phyloP scores from a whole-genome alignment of 129 eudicot species.

The Smallanthus sonchifolius region DNA sequence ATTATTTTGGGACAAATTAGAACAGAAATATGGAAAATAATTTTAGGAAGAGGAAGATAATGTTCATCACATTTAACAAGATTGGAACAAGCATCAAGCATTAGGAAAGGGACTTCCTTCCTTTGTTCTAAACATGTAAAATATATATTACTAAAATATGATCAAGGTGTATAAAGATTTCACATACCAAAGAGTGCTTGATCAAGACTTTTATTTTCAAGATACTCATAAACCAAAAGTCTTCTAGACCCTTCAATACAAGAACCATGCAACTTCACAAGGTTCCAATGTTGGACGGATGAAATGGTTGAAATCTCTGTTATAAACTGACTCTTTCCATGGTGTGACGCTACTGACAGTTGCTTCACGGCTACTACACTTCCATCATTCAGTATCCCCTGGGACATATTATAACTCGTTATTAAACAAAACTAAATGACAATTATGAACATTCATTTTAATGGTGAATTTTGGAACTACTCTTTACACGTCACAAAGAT shows the following conservation, averaged over 20 bases:
- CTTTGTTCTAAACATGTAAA: not conserved
- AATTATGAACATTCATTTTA: not conserved
- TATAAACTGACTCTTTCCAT: constrained; percentile 57
- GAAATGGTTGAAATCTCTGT: constrained; percentile 78
- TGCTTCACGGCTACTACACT: constrained; percentile 57
- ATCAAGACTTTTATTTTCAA: constrained; percentile 68
- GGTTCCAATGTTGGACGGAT: constrained; percentile 72
- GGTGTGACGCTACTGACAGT: constrained; percentile 52
- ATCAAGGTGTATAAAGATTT: not conserved
- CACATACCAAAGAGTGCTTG: constrained; percentile 61
- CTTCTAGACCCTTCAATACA: constrained; percentile 60
- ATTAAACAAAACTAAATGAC: not conserved
- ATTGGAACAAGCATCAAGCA: too few relatives aligned
- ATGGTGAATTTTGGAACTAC: not conserved
- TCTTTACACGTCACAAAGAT: not conserved
- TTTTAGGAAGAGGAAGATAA: too few relatives aligned
- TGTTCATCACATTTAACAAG: too few relatives aligned
- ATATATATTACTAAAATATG: not conserved
- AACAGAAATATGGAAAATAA: too few relatives aligned
- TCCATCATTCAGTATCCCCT: constrained; percentile 70
- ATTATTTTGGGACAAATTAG: too few relatives aligned
- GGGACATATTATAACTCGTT: not conserved
- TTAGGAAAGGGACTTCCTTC: not conserved
- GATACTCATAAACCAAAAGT: constrained; percentile 68
- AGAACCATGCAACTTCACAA: constrained; percentile 63